phyloP scores from a whole-genome alignment of 306 rosid species.

The Sechiopsis laciniata region DNA sequence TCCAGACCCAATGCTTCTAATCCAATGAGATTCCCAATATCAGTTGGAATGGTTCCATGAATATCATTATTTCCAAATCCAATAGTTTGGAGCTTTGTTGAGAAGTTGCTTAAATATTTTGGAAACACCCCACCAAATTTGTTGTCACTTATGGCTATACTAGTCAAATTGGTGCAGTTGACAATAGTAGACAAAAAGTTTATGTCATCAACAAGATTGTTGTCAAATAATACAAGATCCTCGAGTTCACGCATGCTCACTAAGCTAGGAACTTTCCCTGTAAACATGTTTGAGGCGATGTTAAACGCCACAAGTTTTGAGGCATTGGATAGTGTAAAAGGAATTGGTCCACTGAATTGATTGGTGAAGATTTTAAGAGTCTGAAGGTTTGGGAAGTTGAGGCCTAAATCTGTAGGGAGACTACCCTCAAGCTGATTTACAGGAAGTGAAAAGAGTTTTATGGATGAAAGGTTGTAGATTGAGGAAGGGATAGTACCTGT shows the following conservation, averaged over 20 bases:
- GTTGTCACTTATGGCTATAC: not conserved
- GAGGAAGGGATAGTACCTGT: conserved; percentile 28
- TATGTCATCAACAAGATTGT: conserved; percentile 27
- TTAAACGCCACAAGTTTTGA: conserved; percentile 1
- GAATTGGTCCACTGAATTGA: conserved; percentile 25
- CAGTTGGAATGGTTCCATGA: conserved; percentile 25
- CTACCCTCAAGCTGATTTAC: conserved; percentile 24
- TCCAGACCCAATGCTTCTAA: conserved; percentile 2
- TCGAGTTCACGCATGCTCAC: too few species aligned
- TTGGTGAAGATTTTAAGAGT: not conserved
- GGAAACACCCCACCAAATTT: conserved; percentile 30
- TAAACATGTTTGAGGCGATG: not conserved
- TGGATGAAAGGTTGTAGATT: conserved; percentile 25
- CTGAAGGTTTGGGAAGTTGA: conserved; percentile 23
- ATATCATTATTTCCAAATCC: conserved; percentile 15
- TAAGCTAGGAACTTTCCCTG: conserved; percentile 29
- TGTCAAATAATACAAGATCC: not conserved
- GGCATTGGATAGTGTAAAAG: conserved; percentile 24
- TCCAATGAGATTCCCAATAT: conserved; percentile 25
- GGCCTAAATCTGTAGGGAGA: conserved; percentile 28
- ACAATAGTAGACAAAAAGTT: conserved; percentile 22
- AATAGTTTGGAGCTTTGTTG: conserved; percentile 7
- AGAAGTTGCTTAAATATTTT: conserved; percentile 25
- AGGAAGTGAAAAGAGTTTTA: not conserved
- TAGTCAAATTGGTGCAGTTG: conserved; percentile 22